Evolutionary conservation across 2,329 filamentous ascomycete species (phyloP), one percentile per base, ranked within the genome.

Genomic region (Trichoderma breve): DNA sequence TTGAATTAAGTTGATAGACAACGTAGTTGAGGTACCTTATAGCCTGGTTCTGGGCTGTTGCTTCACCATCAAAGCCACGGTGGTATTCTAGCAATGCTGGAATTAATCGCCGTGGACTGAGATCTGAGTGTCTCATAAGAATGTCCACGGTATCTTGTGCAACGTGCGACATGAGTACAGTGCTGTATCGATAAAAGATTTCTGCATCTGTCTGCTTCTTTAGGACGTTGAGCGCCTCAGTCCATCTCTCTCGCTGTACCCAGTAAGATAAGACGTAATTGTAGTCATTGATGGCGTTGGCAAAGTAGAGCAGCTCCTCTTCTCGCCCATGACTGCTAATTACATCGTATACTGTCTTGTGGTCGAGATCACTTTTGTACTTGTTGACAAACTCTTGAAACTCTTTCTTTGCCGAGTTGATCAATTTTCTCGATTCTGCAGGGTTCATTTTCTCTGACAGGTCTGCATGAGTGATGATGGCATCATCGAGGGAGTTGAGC

Each of bases 181-280:
- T 97, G 84, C 94, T 96, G 81, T 98, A 98, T 74, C 93, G 92
- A 84, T 98, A 98, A 82, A 98, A 99, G 60, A 97, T 93, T 65
- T 97, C 94, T 0, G 93, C 89, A 65, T 97, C 93, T 6, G 91
- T 97, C 82, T 99, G 96, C 81, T 93, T 94, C 83, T 98, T 97
- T 67, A 99, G 86, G 53, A 98, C 94, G 70, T 90, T 89, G 75
- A 99, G 85, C 3, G 94, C 94, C 77, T 98, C 94, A 5, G 85
- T 83, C 96, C 96, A 99, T 76, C 93, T 90, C 82, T 98, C 96
- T 73, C 95, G 89, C 81, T 98, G 96, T 21, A 98, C 92, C 96
- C 96, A 99, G 82, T 99, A 99, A 11, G 93, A 93, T 15, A 99
- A 85, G 26, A 98, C 94, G 78, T 97, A 99, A 80, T 97, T 93